Evolutionary conservation across 148 eudicot genomes (phyloP).

Genomic region (Camellia lanceoleosa): DNA sequence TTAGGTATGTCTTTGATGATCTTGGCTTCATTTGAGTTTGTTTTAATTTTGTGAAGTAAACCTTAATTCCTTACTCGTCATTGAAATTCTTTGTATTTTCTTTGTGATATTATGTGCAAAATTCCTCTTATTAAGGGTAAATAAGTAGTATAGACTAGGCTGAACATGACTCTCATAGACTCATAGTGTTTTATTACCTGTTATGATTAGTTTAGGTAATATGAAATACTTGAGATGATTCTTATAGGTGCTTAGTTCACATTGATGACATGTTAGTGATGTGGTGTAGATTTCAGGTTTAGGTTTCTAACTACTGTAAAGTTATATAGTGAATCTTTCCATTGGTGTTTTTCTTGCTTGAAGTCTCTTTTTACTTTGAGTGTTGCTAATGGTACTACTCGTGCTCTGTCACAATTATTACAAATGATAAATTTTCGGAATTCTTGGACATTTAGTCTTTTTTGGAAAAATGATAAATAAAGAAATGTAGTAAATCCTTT

Average conservation of each 20-base stretch:
- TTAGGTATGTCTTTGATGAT: slow-evolving; percentile 47
- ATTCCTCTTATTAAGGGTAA: not conserved
- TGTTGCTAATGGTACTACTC: not conserved
- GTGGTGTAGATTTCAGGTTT: not conserved
- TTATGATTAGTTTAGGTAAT: not conserved
- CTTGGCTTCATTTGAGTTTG: not conserved
- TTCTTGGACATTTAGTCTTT: not conserved
- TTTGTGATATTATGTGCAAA: not conserved
- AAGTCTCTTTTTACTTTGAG: not conserved
- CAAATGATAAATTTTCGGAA: not conserved
- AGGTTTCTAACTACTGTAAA: not conserved
- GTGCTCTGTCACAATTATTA: not conserved
- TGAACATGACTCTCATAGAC: not conserved
- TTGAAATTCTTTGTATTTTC: not conserved
- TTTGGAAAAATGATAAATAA: not conserved
- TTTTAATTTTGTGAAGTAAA: not conserved
- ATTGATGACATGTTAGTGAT: not conserved
- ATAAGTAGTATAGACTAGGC: not conserved
- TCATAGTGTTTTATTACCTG: not conserved
- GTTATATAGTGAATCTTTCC: not conserved
- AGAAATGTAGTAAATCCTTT: not conserved
- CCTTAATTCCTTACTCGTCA: not conserved
- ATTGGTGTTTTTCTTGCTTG: not conserved
- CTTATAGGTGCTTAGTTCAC: not conserved
- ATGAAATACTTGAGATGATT: too few species aligned